phyloP scores from a whole-genome alignment of 257 asterid species.

The Nicotiana obtusifolia region DNA sequence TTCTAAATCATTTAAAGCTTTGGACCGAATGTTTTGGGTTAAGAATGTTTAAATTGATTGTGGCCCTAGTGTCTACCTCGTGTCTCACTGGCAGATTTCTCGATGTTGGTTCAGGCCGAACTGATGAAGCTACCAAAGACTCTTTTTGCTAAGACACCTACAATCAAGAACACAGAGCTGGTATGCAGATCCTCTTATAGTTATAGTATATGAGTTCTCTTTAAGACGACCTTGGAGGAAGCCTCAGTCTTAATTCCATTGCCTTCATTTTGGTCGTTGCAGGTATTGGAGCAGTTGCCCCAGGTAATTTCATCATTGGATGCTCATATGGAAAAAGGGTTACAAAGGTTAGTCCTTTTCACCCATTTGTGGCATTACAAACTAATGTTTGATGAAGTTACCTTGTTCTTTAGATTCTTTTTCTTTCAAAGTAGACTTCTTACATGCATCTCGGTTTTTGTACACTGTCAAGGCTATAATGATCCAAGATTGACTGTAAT shows the following conservation, averaged over 20 bases:
- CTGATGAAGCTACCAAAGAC: constrained; percentile 68
- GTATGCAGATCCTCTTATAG: constrained; percentile 26
- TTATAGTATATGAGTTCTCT: constrained; percentile 10
- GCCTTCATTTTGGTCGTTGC: constrained; percentile 13
- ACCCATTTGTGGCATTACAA: background rate
- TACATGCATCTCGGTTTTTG: background rate
- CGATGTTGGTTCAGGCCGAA: constrained; percentile 38
- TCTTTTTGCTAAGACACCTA: constrained; percentile 64
- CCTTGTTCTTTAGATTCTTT: background rate
- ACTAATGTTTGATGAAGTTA: background rate
- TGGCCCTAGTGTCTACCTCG: background rate
- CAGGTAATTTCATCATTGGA: constrained; percentile 64
- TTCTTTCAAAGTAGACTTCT: background rate
- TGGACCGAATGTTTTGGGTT: background rate
- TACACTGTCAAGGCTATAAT: background rate
- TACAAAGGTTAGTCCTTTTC: constrained; percentile 43
- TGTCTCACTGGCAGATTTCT: background rate
- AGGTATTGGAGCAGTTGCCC: constrained; percentile 79
- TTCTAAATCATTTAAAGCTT: background rate
- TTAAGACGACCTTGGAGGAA: background rate
- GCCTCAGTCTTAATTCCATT: no score
- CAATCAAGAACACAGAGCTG: constrained; percentile 54
- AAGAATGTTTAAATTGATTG: background rate
- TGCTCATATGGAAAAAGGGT: constrained; percentile 65
- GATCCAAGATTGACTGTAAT: background rate